phyloP scores from a whole-genome alignment of 78 protist species.

The Dictyostelium intermedium region DNA sequence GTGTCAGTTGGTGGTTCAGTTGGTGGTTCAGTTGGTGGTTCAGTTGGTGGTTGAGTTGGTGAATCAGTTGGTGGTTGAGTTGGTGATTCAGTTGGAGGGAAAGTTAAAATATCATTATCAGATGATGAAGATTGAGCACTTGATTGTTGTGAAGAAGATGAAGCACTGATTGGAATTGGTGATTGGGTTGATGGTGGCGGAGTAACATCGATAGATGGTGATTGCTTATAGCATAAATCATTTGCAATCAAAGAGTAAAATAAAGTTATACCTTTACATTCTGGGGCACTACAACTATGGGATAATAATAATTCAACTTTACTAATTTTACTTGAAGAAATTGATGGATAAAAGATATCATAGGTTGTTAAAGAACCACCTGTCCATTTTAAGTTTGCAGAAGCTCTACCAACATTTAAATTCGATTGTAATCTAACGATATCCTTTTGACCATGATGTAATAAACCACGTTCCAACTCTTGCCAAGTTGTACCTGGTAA shows the following conservation, averaged over 20 bases:
- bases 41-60: neutral
- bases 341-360: neutral
- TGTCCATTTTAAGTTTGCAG: constrained; percentile 1
- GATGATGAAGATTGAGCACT: neutral
- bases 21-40: neutral
- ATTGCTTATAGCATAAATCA: neutral
- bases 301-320: neutral
- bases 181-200: neutral
- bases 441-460: neutral
- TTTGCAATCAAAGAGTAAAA: constrained; percentile 10
- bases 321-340: neutral
- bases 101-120: neutral
- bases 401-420: constrained; percentile 3
- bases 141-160: neutral
- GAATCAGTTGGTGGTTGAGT: neutral
- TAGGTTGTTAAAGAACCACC: constrained; percentile 1
- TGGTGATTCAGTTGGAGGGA: neutral
- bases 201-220: neutral
- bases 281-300: neutral
- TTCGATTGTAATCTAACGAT: neutral
- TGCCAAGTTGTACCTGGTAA: constrained; percentile 14
- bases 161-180: neutral
- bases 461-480: neutral
- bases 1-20: too few relatives aligned
- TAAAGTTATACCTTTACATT: constrained; percentile 1